These are phyloP conservation scores for Monosporascus sp. DNA, from an alignment of 2,329 filamentous ascomycete genomes.

Conservation along the genomic window DNA sequence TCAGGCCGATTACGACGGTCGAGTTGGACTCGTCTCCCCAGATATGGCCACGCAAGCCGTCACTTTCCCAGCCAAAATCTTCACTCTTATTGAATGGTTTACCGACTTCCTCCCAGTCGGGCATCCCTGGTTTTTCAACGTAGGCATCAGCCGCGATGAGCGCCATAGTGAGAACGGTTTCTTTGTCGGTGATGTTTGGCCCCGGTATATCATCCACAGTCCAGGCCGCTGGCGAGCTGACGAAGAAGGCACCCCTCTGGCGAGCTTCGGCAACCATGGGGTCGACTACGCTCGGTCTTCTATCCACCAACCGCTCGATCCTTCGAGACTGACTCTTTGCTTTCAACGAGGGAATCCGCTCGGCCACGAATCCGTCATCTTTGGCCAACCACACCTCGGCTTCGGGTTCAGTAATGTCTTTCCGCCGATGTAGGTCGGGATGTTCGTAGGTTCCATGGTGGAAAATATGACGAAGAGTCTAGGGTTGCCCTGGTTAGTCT, in stretches of 20 bases:
- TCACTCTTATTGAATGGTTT: slow-evolving; percentile 76
- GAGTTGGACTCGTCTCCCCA: slow-evolving; percentile 82
- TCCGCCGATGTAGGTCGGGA: slow-evolving; percentile 69
- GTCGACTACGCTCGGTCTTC: slow-evolving; percentile 71
- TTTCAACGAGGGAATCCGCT: slow-evolving; percentile 47
- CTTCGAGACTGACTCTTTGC: slow-evolving; percentile 59
- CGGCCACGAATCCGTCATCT: slow-evolving; percentile 50
- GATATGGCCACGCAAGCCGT: slow-evolving; percentile 87
- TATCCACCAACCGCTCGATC: slow-evolving; percentile 78
- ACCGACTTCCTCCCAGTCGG: slow-evolving; percentile 80
- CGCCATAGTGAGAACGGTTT: slow-evolving; percentile 77
- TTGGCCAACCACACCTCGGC: slow-evolving; percentile 58
- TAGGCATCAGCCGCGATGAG: slow-evolving; percentile 90
- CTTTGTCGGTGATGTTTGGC: slow-evolving; percentile 80
- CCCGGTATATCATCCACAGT: slow-evolving; percentile 70
- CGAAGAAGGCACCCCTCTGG: slow-evolving; percentile 59
- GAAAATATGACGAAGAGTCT: slow-evolving; percentile 76
- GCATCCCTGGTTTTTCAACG: slow-evolving; percentile 62
- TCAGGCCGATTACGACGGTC: slow-evolving; percentile 86
- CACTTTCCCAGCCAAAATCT: slow-evolving; percentile 88
- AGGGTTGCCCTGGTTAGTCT: slow-evolving; percentile 4
- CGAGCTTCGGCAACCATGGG: slow-evolving; percentile 70
- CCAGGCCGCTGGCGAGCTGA: slow-evolving; percentile 73
- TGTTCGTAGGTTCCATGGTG: slow-evolving; percentile 82
- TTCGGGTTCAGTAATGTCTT: slow-evolving; percentile 59